Percentiles rank a stretch among this genome's conserved stretches.
Conservation (phyloP, 2,329 filamentous ascomycete genomes). For the Neopestalotiopsis rosae region DNA sequence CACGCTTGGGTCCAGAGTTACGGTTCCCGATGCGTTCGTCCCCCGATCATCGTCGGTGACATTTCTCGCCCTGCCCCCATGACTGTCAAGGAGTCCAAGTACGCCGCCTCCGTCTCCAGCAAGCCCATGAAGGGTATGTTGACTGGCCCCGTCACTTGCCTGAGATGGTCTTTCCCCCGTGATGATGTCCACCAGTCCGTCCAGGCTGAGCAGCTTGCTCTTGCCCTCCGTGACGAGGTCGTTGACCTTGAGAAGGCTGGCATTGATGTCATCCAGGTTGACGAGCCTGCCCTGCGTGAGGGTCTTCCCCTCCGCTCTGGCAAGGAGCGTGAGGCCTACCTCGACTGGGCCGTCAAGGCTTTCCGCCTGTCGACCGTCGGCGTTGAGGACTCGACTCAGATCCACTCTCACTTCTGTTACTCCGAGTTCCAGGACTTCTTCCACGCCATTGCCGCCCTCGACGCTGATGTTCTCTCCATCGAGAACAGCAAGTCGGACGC, state of each 20-base stretch:
- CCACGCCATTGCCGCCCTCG: constrained; percentile 97
- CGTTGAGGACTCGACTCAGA: constrained; percentile 95
- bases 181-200: constrained; percentile 99
- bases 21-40: constrained; percentile 96
- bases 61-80: constrained; percentile 96
- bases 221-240: constrained; percentile 98
- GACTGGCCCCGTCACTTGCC: constrained; percentile 97
- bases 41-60: constrained; percentile 97
- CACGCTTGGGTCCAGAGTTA: constrained; percentile 99
- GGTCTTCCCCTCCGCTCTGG: constrained; percentile 96
- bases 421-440: constrained; percentile 99
- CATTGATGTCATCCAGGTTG: constrained; percentile 97
- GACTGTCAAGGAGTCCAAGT: constrained; percentile 99
- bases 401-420: constrained; percentile 99
- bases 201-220: constrained; percentile 97
- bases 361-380: constrained; percentile 96
- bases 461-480: constrained; percentile 97
- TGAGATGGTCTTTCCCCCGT: constrained; percentile 99
- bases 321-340: constrained; percentile 94
- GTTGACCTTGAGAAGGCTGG: constrained; percentile 94
- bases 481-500: constrained; percentile 99
- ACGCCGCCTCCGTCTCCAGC: constrained; percentile 92
- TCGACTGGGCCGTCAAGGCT: constrained; percentile 95
- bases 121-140: constrained; percentile 99
- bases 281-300: constrained; percentile 98